phyloP scores from a whole-genome alignment of 169 alveolate genomes.

The Cryptosporidium xiaoi region DNA sequence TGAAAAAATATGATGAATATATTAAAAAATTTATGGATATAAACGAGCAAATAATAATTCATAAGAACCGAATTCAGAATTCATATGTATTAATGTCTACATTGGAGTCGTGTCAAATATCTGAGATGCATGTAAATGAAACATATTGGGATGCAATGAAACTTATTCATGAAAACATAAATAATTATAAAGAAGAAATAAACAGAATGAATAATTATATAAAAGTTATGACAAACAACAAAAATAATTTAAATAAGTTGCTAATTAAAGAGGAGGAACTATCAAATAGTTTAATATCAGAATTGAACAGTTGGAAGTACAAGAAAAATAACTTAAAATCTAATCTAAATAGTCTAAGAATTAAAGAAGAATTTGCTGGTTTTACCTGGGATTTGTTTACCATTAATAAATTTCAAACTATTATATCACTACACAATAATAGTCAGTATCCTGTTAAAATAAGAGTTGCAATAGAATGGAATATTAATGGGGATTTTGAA shows the following conservation, averaged over 20 bases:
- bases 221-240: constrained; percentile 26
- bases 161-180: constrained; percentile 49
- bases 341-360: constrained; percentile 10
- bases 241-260: constrained; percentile 8
- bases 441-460: not conserved
- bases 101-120: constrained; percentile 54
- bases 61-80: constrained; percentile 53
- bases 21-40: constrained; percentile 5
- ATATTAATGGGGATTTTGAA: not conserved
- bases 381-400: constrained; percentile 70
- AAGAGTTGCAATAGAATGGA: constrained; percentile 64
- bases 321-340: constrained; percentile 27
- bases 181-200: constrained; percentile 47
- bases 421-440: constrained; percentile 11
- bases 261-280: constrained; percentile 63
- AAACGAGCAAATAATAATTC: not conserved
- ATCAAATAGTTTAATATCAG: constrained; percentile 19
- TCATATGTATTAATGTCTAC: constrained; percentile 60
- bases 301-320: constrained; percentile 35
- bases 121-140: constrained; percentile 72
- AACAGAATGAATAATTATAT: constrained; percentile 33
- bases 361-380: constrained; percentile 69
- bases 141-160: constrained; percentile 71
- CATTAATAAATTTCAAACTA: constrained; percentile 53
- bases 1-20: constrained; percentile 11